phyloP scores from a whole-genome alignment of 2,329 filamentous ascomycete genomes.

The Colletotrichum gloeosporioides region DNA sequence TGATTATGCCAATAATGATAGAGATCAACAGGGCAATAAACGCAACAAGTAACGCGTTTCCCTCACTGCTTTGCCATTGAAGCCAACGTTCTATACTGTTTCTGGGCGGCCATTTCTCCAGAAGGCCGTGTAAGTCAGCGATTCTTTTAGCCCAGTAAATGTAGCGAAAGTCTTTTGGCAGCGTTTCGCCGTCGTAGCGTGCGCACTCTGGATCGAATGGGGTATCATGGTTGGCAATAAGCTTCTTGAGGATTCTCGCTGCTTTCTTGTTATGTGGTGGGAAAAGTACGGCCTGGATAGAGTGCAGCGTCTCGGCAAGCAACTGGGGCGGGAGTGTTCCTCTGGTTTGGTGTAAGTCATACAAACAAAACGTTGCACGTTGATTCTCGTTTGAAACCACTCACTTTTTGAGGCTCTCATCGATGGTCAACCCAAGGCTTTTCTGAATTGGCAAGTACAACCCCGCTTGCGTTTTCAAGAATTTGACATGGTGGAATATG shows the following conservation, averaged over 20 bases:
- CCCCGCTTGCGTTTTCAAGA: background rate
- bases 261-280: background rate
- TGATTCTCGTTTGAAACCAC: background rate
- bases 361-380: accelerated
- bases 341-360: background rate
- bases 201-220: background rate
- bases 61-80: background rate
- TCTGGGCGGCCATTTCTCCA: background rate
- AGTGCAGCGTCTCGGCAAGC: background rate
- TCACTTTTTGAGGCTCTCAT: background rate
- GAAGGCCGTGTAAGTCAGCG: background rate
- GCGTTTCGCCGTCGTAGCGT: background rate
- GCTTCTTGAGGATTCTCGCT: background rate
- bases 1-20: background rate
- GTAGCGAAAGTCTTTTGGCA: background rate
- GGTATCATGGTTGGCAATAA: background rate
- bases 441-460: background rate
- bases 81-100: background rate
- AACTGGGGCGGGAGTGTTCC: background rate
- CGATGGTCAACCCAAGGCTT: background rate
- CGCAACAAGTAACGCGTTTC: background rate
- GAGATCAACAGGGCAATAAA: background rate
- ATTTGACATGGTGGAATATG: background rate
- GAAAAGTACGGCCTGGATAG: background rate
- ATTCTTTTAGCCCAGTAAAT: background rate